These are phyloP conservation scores for Trifolium dubium DNA, from an alignment of 306 rosid genomes.

Conservation along the genomic window DNA sequence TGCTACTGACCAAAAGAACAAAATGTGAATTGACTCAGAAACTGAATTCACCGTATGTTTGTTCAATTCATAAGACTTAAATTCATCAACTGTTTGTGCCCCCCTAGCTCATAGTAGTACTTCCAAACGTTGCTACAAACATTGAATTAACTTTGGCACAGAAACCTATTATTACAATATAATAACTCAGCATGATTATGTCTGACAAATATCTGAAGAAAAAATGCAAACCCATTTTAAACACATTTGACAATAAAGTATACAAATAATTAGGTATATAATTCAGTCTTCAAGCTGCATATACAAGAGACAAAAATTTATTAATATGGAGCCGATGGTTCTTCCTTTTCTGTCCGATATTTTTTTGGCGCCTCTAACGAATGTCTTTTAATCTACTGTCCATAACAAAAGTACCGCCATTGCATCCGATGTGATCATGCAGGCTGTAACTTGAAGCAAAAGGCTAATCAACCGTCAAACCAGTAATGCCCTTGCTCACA, in stretches of 20 bases:
- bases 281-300: slow-evolving; percentile 13
- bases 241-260: slow-evolving; percentile 4
- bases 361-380: not conserved
- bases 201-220: slow-evolving; percentile 6
- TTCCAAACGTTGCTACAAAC: not conserved
- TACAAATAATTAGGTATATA: slow-evolving; percentile 13
- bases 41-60: too few species aligned
- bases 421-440: slow-evolving; percentile 4
- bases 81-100: not conserved
- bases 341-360: slow-evolving; percentile 5
- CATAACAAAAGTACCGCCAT: not conserved
- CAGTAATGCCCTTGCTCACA: slow-evolving; percentile 38
- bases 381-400: slow-evolving; percentile 17
- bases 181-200: not conserved
- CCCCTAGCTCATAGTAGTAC: not conserved
- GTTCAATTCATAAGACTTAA: not conserved
- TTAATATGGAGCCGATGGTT: not conserved
- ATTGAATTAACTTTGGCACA: not conserved
- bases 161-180: not conserved
- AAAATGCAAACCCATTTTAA: not conserved
- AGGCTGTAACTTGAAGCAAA: slow-evolving; percentile 30
- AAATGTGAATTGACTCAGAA: too few species aligned
- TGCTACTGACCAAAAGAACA: too few species aligned
- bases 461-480: slow-evolving; percentile 33
- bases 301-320: slow-evolving; percentile 7